Percentiles rank a stretch among this genome's conserved stretches.
phyloP scores from a whole-genome alignment of 2,329 filamentous ascomycete genomes.

The Aspergillus piperis region DNA sequence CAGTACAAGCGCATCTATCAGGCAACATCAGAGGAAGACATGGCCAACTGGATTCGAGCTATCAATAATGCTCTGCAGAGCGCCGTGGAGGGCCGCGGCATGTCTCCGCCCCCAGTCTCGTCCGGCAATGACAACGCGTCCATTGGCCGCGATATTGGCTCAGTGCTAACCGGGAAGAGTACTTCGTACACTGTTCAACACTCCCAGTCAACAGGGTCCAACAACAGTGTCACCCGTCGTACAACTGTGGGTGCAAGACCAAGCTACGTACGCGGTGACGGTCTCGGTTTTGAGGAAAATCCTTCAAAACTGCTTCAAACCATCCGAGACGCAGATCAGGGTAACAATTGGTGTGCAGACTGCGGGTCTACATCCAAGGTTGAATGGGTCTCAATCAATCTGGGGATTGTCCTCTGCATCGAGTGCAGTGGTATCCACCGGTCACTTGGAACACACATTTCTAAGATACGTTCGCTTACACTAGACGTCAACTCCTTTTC shows the following conservation, averaged over 20 bases:
- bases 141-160: conserved; percentile 82
- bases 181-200: conserved; percentile 61
- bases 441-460: conserved; percentile 94
- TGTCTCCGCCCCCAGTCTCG: conserved; percentile 49
- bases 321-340: conserved; percentile 85
- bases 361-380: conserved; percentile 90
- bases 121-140: conserved; percentile 55
- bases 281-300: conserved; percentile 75
- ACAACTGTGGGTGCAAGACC: conserved; percentile 91
- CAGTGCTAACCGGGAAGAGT: conserved; percentile 89
- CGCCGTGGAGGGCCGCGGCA: conserved; percentile 80
- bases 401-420: conserved; percentile 94
- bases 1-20: conserved; percentile 96
- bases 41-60: conserved; percentile 92
- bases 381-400: conserved; percentile 98
- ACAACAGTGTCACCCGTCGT: conserved; percentile 71
- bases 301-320: conserved; percentile 83
- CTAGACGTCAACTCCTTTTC: conserved; percentile 96
- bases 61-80: conserved; percentile 98
- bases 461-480: conserved; percentile 92
- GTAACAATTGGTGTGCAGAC: conserved; percentile 91
- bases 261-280: conserved; percentile 66
- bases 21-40: conserved; percentile 95
- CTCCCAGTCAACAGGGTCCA: conserved; percentile 44
- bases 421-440: conserved; percentile 98